Evolutionary conservation across 495 filamentous ascomycete species (phyloP), one percentile per base, ranked within the genome.

Genomic region (Bryoglossum gracile): DNA sequence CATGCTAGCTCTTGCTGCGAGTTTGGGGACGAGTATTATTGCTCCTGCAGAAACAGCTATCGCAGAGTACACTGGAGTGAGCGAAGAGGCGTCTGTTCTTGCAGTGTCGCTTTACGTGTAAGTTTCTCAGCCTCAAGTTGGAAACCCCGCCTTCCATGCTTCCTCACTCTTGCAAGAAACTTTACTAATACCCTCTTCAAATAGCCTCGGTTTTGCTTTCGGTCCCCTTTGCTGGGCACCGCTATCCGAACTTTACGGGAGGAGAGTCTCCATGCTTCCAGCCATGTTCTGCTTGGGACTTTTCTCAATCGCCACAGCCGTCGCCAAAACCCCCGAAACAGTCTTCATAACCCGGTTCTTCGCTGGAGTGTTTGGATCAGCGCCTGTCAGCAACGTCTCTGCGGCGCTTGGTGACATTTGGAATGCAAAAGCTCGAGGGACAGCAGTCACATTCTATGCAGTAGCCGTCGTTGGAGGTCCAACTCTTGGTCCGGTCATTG

Each of bases 381-480:
- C 60, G 21, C 64, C 65, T 22, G 56, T 66, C 10, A 62, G 59
- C 41, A 71, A 70, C 46, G 68, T 70, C 5, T 40, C 41, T 16
- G 76, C 69, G 1, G 69, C 69, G 0, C 52, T 79, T 3, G 74
- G 68, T 0, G 76, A 80, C 50, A 70, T 79, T 18, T 78, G 61
- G 46, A 51, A 49, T 22, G 61, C 66, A 2, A 59, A 59, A 38
- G 54, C 48, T 17, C 53, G 68, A 51, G 68, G 68, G 17, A 62
- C 57, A 8, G 66, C 68, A 6, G 55, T 69, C 0, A 57, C 61
- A 17, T 65, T 69, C 43, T 71, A 66, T 48, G 60, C 62, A 6
- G 44, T 69, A 19, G 53, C 53, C 36, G 65, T 68, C 21, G 59
- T 65, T 6, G 65, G 65, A 18, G 68, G 65, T 3, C 66, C 65